Evolutionary conservation across 208 protist species (phyloP).

Genomic region (Trypanosoma congolense): DNA sequence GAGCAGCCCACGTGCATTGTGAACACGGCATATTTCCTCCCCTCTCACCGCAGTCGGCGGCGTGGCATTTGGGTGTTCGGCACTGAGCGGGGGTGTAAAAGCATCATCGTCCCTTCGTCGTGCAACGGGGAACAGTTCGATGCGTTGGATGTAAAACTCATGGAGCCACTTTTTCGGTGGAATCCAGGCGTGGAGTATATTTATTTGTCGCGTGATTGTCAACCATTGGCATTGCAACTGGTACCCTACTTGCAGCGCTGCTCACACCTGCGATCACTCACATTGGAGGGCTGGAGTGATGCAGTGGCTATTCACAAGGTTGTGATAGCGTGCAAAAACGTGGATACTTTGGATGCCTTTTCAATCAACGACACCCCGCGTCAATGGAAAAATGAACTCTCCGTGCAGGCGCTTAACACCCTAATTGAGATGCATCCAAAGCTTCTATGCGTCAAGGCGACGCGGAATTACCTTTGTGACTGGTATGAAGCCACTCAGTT

Average conservation of each 20-base stretch:
- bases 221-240: constrained; percentile 72
- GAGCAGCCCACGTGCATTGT: constrained; percentile 83
- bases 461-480: constrained; percentile 64
- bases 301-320: constrained; percentile 80
- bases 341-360: constrained; percentile 78
- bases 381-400: constrained; percentile 82
- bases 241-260: constrained; percentile 56
- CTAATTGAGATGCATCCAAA: constrained; percentile 90
- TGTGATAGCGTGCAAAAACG: constrained; percentile 81
- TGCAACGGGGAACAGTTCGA: constrained; percentile 74
- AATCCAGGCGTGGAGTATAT: constrained; percentile 85
- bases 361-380: constrained; percentile 65
- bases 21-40: constrained; percentile 84
- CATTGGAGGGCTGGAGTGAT: constrained; percentile 84
- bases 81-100: constrained; percentile 80
- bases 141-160: constrained; percentile 65
- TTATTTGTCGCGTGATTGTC: constrained; percentile 81
- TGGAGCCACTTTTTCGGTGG: constrained; percentile 82
- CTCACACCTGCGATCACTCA: constrained; percentile 55
- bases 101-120: constrained; percentile 73
- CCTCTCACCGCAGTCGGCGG: constrained; percentile 60
- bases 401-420: constrained; percentile 80
- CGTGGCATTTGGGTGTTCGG: constrained; percentile 80
- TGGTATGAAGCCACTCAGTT: constrained; percentile 83
- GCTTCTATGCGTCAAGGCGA: constrained; percentile 67